These are phyloP conservation scores for Galerina marginata DNA, from an alignment of 768 basidiomycete genomes.

Conservation along the genomic window DNA sequence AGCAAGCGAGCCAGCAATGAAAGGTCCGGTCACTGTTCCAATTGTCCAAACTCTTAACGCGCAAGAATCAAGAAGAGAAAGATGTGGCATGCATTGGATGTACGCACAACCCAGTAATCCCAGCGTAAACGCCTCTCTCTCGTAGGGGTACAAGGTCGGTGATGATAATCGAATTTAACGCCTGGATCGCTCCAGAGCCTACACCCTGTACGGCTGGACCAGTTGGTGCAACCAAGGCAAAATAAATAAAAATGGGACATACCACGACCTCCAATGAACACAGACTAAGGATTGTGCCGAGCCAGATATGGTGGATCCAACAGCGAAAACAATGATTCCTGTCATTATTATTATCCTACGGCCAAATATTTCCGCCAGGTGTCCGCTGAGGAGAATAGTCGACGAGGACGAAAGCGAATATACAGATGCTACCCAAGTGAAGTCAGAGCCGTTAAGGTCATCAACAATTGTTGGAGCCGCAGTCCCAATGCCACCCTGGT, in stretches of 20 bases:
- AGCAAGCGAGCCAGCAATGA: slow-evolving; percentile 41
- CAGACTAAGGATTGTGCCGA: slow-evolving; percentile 43
- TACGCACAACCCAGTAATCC: slow-evolving; percentile 41
- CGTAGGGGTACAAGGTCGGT: slow-evolving; percentile 51
- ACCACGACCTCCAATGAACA: slow-evolving; percentile 48
- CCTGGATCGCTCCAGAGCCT: slow-evolving; percentile 45
- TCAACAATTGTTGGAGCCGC: slow-evolving; percentile 48
- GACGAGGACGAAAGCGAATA: slow-evolving; percentile 49
- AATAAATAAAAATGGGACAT: background rate
- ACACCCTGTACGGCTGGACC: slow-evolving; percentile 42
- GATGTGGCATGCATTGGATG: no score
- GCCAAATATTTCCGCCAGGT: slow-evolving; percentile 46
- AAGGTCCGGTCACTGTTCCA: slow-evolving; percentile 39
- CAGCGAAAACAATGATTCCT: slow-evolving; percentile 39
- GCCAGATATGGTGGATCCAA: slow-evolving; percentile 51
- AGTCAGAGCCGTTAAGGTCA: slow-evolving; percentile 41
- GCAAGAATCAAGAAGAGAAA: background rate
- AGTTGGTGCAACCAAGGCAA: background rate
- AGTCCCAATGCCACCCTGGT: slow-evolving; percentile 21
- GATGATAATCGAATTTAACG: slow-evolving; percentile 45
- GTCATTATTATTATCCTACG: slow-evolving; percentile 36
- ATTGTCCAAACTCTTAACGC: slow-evolving; percentile 36
- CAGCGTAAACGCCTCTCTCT: slow-evolving; percentile 47
- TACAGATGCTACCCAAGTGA: slow-evolving; percentile 51
- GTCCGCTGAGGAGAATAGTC: slow-evolving; percentile 44